Percentiles rank a stretch among this genome's conserved stretches.
Conservation (phyloP, 208 protist species). For the Leishmania mexicana region DNA sequence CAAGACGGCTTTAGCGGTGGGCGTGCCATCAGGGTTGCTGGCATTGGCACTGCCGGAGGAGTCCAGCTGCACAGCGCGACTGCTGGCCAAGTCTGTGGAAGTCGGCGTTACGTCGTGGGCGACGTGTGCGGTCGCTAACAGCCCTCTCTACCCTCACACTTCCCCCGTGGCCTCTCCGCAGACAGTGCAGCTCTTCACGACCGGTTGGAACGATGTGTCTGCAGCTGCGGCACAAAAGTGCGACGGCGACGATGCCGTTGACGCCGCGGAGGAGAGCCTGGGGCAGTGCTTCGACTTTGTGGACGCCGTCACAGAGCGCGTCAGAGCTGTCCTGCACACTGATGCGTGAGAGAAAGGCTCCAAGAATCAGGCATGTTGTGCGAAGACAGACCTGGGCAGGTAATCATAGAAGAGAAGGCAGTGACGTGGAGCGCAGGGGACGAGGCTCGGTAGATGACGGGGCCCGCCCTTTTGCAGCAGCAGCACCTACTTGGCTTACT, state of each 20-base stretch:
- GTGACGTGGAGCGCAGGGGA: background rate
- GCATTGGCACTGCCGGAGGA: constrained; percentile 50
- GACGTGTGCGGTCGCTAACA: constrained; percentile 31
- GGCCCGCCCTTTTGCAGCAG: background rate
- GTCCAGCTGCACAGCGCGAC: constrained; percentile 24
- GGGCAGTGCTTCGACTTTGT: constrained; percentile 35
- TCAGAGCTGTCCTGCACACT: background rate
- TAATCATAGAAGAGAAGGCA: background rate
- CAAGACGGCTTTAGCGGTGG: constrained; percentile 75
- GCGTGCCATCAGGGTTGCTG: constrained; percentile 44
- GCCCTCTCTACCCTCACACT: constrained; percentile 35
- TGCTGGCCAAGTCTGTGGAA: constrained; percentile 53
- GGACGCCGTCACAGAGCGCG: constrained; percentile 19
- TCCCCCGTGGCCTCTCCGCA: constrained; percentile 30
- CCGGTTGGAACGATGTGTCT: constrained; percentile 47
- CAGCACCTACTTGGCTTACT: background rate
- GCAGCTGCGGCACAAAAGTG: background rate
- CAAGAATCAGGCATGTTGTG: background rate
- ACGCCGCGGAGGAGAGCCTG: constrained; percentile 21
- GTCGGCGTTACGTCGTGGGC: constrained; percentile 49
- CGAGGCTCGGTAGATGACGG: background rate
- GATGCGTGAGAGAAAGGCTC: background rate
- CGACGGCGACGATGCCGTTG: background rate
- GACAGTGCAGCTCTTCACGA: constrained; percentile 35
- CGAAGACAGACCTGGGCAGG: background rate